Conservation (phyloP, 306 rosid genomes). For the Lathyrus tuberosus region DNA sequence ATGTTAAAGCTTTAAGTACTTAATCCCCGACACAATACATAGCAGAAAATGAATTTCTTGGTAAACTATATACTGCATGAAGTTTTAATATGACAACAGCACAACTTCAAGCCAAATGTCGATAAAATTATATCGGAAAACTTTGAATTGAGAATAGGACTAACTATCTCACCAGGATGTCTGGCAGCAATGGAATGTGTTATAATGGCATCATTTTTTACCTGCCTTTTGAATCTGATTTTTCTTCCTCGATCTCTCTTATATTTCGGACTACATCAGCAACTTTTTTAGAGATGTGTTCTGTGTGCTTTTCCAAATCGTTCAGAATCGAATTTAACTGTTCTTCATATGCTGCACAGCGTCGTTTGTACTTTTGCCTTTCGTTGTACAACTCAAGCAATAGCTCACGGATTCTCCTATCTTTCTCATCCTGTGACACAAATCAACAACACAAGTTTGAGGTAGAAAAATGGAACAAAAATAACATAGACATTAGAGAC, state of each 20-base stretch:
- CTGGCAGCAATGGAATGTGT: conserved; percentile 14
- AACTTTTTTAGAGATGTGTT: conserved; percentile 64
- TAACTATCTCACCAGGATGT: conserved; percentile 15
- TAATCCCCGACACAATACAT: conserved; percentile 30
- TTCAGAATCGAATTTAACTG: conserved; percentile 57
- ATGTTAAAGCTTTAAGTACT: conserved; percentile 6
- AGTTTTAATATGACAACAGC: conserved; percentile 14
- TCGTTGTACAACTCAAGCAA: conserved; percentile 68
- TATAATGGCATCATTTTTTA: conserved; percentile 14
- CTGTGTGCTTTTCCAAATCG: conserved; percentile 66
- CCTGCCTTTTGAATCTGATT: conserved; percentile 46
- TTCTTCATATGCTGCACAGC: conserved; percentile 76
- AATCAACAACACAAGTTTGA: conserved; percentile 17
- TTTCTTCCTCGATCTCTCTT: conserved; percentile 65
- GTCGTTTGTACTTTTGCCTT: conserved; percentile 66
- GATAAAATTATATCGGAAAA: conserved; percentile 24
- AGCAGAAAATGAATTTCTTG: conserved; percentile 21
- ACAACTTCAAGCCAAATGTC: conserved; percentile 33
- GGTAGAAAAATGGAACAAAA: conserved; percentile 24
- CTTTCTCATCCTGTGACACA: conserved; percentile 68
- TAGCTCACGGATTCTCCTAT: conserved; percentile 70
- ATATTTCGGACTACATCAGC: conserved; percentile 60
- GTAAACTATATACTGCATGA: conserved; percentile 34
- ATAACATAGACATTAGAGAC: conserved; percentile 15
- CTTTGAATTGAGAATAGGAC: conserved; percentile 15